Base-by-base conservation (phyloP, 176 grass and related monocot genomes). In the Guadua angustifolia region DNA sequence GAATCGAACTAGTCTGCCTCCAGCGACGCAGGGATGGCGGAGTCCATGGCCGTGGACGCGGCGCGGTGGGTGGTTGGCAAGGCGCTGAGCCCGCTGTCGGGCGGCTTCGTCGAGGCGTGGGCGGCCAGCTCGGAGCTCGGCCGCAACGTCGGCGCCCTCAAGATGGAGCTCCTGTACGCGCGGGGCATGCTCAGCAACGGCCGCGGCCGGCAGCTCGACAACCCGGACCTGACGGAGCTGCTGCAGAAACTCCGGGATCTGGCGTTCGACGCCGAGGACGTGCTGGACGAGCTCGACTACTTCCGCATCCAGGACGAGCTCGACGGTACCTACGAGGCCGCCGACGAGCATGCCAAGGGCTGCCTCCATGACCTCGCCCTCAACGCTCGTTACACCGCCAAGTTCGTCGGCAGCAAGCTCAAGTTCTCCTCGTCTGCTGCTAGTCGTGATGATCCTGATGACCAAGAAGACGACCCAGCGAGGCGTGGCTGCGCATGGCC, bases 221-320 rank as follows among this genome's bases (percentile, higher is more conserved):
- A 39, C 52, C 4, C 3, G 0, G 22, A 18, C 0, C 73, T 85
- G 0, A 36, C 17, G 0, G 14, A 59, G 32, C 61, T 78, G 4
- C 38, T 81, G 11, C 43, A 68, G 44, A 16, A 69, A 16, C 25
- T 81, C 19, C 44, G 78, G 15, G 16, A 6, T 5, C 16, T 53
- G 16, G 50, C 50, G 50, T 53, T 18, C 50, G 11, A 53, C 16
- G 50, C 50, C 50, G 50, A 53, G 1, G 50, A 53, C 5, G 50
- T 18, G 15, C 50, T 53, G 1, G 50, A 53, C 17, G 50, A 83
- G 58, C 57, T 83, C 4, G 80, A 83, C 35, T 83, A 83, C 67
- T 83, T 71, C 70, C 82, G 82, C 19, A 72, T 84, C 44, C 29
- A 75, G 57, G 70, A 83, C 35, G 1, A 61, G 47, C 73, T 85